Percentiles rank a stretch among this genome's conserved stretches.
These are phyloP conservation scores for Candida boidinii DNA, from an alignment of 805 yeast species.

Conservation along the genomic window DNA sequence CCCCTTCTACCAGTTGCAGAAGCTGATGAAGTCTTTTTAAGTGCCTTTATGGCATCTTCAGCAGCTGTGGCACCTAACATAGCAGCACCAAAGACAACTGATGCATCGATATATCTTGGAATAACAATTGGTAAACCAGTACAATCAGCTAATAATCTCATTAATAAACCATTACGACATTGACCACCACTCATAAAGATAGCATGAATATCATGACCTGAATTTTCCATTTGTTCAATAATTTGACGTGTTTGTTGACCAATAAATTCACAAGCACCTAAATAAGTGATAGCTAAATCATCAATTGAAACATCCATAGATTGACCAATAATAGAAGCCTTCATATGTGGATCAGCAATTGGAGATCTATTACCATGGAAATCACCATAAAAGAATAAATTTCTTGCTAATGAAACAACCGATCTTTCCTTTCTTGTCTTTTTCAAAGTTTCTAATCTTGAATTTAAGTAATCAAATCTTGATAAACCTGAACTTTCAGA, in stretches of 20 bases:
- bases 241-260: conserved; percentile 97
- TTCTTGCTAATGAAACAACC: conserved; percentile 72
- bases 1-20: conserved; percentile 15
- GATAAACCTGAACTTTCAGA: conserved; percentile 66
- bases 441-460: conserved; percentile 59
- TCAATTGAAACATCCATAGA: conserved; percentile 85
- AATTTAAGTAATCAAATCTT: conserved; percentile 76
- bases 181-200: conserved; percentile 96
- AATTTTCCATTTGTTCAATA: conserved; percentile 69
- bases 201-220: conserved; percentile 70
- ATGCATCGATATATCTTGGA: conserved; percentile 93
- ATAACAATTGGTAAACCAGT: conserved; percentile 87
- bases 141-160: conserved; percentile 86
- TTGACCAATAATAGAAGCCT: conserved; percentile 86
- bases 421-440: conserved; percentile 52
- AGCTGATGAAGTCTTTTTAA: conserved; percentile 7
- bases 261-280: conserved; percentile 94
- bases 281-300: conserved; percentile 75
- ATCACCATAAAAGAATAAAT: conserved; percentile 91
- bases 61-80: conserved; percentile 93
- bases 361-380: conserved; percentile 96
- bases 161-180: conserved; percentile 82
- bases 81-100: conserved; percentile 95
- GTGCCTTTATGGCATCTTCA: conserved; percentile 42
- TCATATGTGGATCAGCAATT: conserved; percentile 92